phyloP scores from a whole-genome alignment of 2,329 filamentous ascomycete genomes.

The Aspergillus sp. region DNA sequence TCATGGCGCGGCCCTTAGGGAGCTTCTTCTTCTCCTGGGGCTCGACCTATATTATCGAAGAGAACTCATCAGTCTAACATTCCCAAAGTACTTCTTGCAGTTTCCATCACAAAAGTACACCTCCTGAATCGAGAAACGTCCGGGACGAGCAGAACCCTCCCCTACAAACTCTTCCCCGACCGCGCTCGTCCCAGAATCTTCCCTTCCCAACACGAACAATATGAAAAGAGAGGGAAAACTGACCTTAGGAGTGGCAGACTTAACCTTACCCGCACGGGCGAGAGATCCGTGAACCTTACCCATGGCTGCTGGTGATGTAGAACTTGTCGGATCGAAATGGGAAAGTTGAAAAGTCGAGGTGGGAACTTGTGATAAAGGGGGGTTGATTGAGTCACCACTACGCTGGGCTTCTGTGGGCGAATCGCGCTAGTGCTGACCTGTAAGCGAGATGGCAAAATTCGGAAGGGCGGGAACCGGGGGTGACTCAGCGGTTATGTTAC shows the following conservation, averaged over 20 bases:
- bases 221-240: not conserved
- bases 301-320: constrained; percentile 63
- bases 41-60: constrained; percentile 18
- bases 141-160: not conserved
- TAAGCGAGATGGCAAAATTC: constrained; percentile 22
- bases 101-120: not conserved
- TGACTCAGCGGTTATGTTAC: not conserved
- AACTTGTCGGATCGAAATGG: constrained; percentile 22
- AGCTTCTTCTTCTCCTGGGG: constrained; percentile 83
- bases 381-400: constrained; percentile 13
- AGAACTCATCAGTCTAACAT: constrained; percentile 9
- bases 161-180: not conserved
- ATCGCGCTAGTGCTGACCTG: constrained; percentile 16
- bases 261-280: constrained; percentile 28
- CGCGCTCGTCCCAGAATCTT: not conserved
- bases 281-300: constrained; percentile 87
- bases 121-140: not conserved
- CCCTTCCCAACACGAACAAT: not conserved
- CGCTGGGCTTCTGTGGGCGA: constrained; percentile 20
- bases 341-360: constrained; percentile 16
- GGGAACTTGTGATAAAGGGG: constrained; percentile 7
- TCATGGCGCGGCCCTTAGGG: constrained; percentile 96
- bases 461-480: not conserved
- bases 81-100: not conserved
- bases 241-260: constrained; percentile 24